These are phyloP conservation scores for Geotrichum ghanense DNA, from an alignment of 805 yeast species.

Conservation along the genomic window DNA sequence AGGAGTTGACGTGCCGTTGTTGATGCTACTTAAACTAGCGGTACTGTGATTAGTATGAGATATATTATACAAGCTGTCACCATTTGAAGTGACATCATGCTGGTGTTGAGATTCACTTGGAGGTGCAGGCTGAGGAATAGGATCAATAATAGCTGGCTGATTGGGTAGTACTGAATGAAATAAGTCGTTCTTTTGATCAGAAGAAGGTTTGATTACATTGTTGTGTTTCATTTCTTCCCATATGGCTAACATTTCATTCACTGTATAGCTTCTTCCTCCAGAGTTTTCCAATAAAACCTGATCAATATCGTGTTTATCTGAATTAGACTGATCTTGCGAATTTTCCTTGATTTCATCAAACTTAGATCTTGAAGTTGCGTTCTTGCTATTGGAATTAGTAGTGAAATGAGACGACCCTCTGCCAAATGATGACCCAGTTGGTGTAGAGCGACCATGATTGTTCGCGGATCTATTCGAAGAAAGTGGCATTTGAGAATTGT, in stretches of 20 bases:
- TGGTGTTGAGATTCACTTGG: conserved; percentile 2
- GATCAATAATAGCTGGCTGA: conserved; percentile 8
- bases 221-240: conserved; percentile 33
- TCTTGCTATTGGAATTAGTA: neutral
- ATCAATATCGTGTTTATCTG: conserved; percentile 5
- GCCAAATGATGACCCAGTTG: neutral
- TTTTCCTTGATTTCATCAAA: conserved; percentile 2
- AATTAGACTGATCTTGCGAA: neutral
- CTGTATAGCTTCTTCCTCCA: conserved; percentile 34
- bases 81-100: neutral
- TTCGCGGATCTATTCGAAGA: conserved; percentile 1
- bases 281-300: conserved; percentile 21
- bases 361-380: neutral
- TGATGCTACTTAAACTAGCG: neutral
- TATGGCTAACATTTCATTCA: conserved; percentile 42
- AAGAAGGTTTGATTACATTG: conserved; percentile 20
- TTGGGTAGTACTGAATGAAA: conserved; percentile 25
- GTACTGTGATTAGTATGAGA: neutral
- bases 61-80: neutral
- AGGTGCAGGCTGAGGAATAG: conserved; percentile 3
- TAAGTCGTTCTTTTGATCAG: conserved; percentile 19
- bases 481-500: conserved; percentile 2
- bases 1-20: neutral
- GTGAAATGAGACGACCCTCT: neutral
- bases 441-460: neutral